Base-by-base conservation (phyloP, 1,284 basidiomycete species). In the Cryptococcus floricola region DNA sequence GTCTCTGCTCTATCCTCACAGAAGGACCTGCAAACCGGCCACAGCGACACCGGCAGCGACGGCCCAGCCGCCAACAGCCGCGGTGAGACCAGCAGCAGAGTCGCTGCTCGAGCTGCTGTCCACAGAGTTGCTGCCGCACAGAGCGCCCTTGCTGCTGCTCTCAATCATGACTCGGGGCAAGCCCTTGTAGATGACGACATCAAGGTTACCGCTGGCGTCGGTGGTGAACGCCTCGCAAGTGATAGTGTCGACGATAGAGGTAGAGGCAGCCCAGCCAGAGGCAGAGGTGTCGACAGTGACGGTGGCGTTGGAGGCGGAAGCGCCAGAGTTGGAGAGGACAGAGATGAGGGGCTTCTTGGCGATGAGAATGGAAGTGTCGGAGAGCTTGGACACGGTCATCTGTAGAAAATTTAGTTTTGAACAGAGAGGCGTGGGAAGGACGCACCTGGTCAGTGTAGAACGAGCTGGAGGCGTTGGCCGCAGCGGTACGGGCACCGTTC, bases 311-410 rank as follows among this genome's bases (percentile, higher is more conserved):
- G 60, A 58, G 2, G 57, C 60, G 16, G 48, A 41, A 13, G 58
- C 50, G 12, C 68, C 68, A 38, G 57, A 43, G 75, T 87, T 88
- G 19, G 86, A 84, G 53, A 89, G 74, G 25, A 88, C 79, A 3
- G 84, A 78, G 49, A 88, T 79, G 60, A 89, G 72, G 0, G 86
- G 85, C 0, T 80, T 77, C 70, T 89, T 89, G 50, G 79, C 81
- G 45, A 87, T 73, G 0, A 81, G 83, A 46, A 88, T 75, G 0
- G 82, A 80, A 57, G 80, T 77, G 34, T 57, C 37, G 14, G 68
- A 63, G 12, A 42, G 75, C 54, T 60, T 78, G 68, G 64, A 75
- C 50, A 70, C 78, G 70, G 57, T 78, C 61, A 84, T 80, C 81
- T 86, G 62, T 8, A n/a, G 9, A 46, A 46, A 25, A 46, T 2